Evolutionary conservation across 495 filamentous ascomycete genomes (phyloP), one percentile per base, ranked within the genome.

Genomic region (Penicillium arizonense): DNA sequence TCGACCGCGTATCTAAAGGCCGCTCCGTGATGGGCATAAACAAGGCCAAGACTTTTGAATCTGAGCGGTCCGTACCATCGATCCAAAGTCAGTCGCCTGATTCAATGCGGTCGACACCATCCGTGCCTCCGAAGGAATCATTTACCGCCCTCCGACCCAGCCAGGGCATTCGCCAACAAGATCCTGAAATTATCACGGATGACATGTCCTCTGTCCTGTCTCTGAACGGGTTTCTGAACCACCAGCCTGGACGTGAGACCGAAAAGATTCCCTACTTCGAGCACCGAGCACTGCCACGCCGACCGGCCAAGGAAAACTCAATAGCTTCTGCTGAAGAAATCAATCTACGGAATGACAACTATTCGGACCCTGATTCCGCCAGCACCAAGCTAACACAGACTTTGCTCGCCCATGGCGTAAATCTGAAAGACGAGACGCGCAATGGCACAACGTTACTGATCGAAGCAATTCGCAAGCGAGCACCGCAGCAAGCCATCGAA

Each of bases 361-460:
- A 43, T 20, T 52, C 49, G 6, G 49, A 52, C 16, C 5, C 4
- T 0, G 28, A 30, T 10, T 6, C 28, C 34, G 65, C 68, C 50
- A 74, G 72, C 23, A 64, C 70, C n/a, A 64, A 68, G 26, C 58
- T 82, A 16, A 65, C 70, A 4, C 73, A 76, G 18, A 57, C 75
- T 9, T 59, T 80, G 49, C 68, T 82, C 14, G 71, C 67, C 20
- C 75, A 83, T 39, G 74, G 74, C 18, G 80, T 71, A 9, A 72
- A 79, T 44, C 46, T 70, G 4, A 73, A 75, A 45, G 59, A 69
- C 1, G 49, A 75, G 12, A 72, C 70, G 46, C 58, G 56, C 11
- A 73, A 69, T 39, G 78, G 78, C 24, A 70, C 72, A 50, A 81
- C 76, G 2, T 44, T 73, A 9, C 66, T 82, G 37, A 72, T 78